These are phyloP conservation scores for Comarum palustre DNA, from an alignment of 306 rosid species.

Conservation along the genomic window DNA sequence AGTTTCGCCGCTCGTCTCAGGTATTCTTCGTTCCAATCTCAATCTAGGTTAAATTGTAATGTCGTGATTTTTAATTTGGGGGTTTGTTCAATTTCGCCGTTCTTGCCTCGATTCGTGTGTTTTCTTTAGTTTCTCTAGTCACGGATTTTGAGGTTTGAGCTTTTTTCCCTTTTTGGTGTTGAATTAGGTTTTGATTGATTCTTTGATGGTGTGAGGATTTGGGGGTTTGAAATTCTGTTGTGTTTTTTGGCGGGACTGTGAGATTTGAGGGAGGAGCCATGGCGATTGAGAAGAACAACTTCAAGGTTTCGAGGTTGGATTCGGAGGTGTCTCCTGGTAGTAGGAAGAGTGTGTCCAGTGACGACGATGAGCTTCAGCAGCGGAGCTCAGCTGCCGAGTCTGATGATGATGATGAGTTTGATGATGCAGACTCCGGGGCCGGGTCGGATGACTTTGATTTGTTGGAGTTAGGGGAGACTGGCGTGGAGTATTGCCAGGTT, in stretches of 20 bases:
- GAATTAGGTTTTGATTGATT: constrained; percentile 26
- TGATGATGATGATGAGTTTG: constrained; percentile 87
- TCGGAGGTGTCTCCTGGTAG: constrained; percentile 73
- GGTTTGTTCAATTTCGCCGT: background rate
- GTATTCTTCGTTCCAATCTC: constrained; percentile 34
- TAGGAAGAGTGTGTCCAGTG: constrained; percentile 84
- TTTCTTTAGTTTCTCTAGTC: background rate
- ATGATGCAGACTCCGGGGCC: constrained; percentile 96
- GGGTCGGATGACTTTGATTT: constrained; percentile 99
- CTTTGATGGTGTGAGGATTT: constrained; percentile 16
- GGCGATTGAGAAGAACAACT: constrained; percentile 98
- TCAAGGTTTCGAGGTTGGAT: constrained; percentile 82
- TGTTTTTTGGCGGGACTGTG: constrained; percentile 30
- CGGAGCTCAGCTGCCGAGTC: constrained; percentile 66
- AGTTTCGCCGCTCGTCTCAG: constrained; percentile 35
- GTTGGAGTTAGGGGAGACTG: constrained; percentile 90
- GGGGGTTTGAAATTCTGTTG: constrained; percentile 1
- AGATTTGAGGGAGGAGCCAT: constrained; percentile 48
- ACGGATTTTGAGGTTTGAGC: constrained; percentile 20
- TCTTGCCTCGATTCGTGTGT: constrained; percentile 1
- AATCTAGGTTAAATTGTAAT: background rate
- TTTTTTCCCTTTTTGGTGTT: background rate
- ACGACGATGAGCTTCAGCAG: constrained; percentile 77
- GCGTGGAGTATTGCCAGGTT: constrained; percentile 92
- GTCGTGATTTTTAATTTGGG: background rate